Conservation (phyloP, 768 basidiomycete species). For the Melanogaster broomeanus region DNA sequence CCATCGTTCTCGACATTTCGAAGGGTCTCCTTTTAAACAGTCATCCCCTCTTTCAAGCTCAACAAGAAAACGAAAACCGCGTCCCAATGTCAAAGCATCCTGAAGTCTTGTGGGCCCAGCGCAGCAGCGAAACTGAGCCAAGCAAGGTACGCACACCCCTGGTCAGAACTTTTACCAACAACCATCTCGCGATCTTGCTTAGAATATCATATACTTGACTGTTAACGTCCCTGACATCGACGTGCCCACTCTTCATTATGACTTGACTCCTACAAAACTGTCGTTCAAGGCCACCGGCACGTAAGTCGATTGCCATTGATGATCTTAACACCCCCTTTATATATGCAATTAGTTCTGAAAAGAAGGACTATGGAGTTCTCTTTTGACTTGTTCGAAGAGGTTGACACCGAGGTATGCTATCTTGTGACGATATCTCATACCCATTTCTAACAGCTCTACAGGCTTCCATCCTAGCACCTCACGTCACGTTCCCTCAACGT, state of each 20-base stretch:
- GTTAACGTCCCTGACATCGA: conserved; percentile 79
- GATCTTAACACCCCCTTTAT: conserved; percentile 2
- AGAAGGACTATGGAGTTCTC: conserved; percentile 73
- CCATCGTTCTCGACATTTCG: conserved; percentile 33
- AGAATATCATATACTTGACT: conserved; percentile 90
- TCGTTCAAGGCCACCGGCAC: conserved; percentile 66
- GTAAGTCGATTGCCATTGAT: conserved; percentile 40
- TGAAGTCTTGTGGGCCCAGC: conserved; percentile 94
- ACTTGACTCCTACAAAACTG: conserved; percentile 56
- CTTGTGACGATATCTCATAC: background rate
- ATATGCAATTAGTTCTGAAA: conserved; percentile 35
- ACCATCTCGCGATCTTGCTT: background rate
- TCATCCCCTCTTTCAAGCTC: conserved; percentile 2
- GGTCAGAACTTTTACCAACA: background rate
- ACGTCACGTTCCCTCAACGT: conserved; percentile 66
- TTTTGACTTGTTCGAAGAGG: conserved; percentile 73
- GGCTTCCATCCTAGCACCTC: conserved; percentile 49
- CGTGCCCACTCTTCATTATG: conserved; percentile 55
- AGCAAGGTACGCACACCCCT: conserved; percentile 58
- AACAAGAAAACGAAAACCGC: conserved; percentile 3
- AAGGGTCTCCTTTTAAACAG: conserved; percentile 17
- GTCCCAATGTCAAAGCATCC: conserved; percentile 59
- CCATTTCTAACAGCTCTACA: conserved; percentile 9
- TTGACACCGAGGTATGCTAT: conserved; percentile 66
- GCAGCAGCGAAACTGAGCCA: conserved; percentile 65